Conservation (phyloP, 176 grass and related monocot species). For the Cenchrus purpureus region DNA sequence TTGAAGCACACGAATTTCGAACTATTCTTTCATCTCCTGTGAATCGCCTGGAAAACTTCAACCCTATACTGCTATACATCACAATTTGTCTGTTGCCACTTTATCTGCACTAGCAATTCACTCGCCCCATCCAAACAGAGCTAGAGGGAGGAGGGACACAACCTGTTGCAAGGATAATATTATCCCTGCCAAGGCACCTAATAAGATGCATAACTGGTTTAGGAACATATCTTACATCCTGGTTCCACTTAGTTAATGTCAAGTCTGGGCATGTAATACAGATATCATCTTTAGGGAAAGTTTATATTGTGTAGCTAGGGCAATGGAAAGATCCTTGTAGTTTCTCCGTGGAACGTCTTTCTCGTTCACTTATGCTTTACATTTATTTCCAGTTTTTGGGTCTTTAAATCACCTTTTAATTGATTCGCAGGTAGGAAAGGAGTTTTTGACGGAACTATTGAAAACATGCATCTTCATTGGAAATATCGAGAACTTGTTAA, state of each 20-base stretch:
- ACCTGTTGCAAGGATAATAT: conserved; percentile 12
- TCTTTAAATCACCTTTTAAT: conserved; percentile 4
- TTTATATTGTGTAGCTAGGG: conserved; percentile 7
- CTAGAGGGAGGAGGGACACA: background rate
- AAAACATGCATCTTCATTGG: conserved; percentile 99
- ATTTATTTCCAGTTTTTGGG: background rate
- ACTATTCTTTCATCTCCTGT: background rate
- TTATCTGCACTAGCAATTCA: background rate
- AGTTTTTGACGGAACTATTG: conserved; percentile 92
- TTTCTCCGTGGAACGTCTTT: background rate
- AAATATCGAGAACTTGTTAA: conserved; percentile 95
- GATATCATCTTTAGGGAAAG: background rate
- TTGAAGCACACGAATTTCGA: conserved; percentile 28
- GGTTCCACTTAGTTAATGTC: background rate
- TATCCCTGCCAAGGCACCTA: conserved; percentile 3
- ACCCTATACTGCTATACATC: background rate
- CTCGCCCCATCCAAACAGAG: background rate
- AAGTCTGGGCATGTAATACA: background rate
- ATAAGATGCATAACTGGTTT: conserved; percentile 22
- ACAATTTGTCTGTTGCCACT: conserved; percentile 5
- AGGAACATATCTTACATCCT: conserved; percentile 15
- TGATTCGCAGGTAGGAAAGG: conserved; percentile 78
- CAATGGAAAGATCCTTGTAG: background rate
- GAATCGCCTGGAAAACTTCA: background rate
- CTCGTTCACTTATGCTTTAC: conserved; percentile 2